Base-by-base conservation (phyloP, 768 basidiomycete species). In the Hemileccinum impolitum region DNA sequence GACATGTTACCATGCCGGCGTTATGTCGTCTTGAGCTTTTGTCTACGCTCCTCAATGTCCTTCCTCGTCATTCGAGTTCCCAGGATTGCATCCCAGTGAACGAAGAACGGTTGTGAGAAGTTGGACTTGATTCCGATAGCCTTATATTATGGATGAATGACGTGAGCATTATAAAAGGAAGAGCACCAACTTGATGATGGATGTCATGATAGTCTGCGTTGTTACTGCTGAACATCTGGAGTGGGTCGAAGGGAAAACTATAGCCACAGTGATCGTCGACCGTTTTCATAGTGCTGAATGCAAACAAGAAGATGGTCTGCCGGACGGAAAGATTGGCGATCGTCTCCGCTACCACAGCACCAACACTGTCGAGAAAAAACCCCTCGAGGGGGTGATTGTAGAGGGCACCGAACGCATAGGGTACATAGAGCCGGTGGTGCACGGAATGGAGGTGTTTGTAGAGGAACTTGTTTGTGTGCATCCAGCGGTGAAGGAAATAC, bases 371-470 rank as follows among this genome's bases (percentile, higher is more conserved):
- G 55, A 99, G 77, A 2, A 95, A 52, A 64, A 99, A 85, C 1
- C 94, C 96, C 64, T 99, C 96, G 31, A 98, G 58, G 0, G 94
- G 94, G 65, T 98, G 95, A 68, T 98, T 99, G 76, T 99, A 99
- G 5, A 98, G 75, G 17, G 96, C 88, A 15, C 96, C 96, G 60
- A 88, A 99, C 0, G 96, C 92, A 63, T 96, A 98, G 1, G 96
- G 94, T 7, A 95, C 93, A 65, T 98, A 95, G 8, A 99, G 82
- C 9, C 93, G 79, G 66, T 99, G 96, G 68, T 99, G 96, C 69
- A 87, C 85, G 0, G 91, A 92, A 68, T 99, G 96, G 55, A 97
- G 76, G 45, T 90, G 82, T 56, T 83, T 88, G 73, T 95, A 99
- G 28, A 98, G 76, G 69, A 80, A 97, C 56, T 84, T 88, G 74